Evolutionary conservation across 805 yeast genomes (phyloP), one percentile per base, ranked within the genome.

Genomic region (Kurtzmaniella fragi): DNA sequence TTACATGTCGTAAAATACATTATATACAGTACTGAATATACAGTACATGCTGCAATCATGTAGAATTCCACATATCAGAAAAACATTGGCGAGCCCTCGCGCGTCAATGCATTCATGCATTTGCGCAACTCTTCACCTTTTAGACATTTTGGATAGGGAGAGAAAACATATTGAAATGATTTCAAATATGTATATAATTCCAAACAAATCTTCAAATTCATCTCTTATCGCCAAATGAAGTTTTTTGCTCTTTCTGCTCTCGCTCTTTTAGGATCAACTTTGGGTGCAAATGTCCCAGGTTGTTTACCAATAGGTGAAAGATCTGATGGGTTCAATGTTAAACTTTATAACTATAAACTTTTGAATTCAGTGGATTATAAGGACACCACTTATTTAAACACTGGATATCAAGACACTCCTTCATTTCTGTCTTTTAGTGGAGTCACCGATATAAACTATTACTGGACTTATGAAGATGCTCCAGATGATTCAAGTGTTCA

Each of bases 261-360:
- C 5, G 25, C 34, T 5, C 13, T 16, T 10, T 20, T 25, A 11
- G 12, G 12, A 16, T 32, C 20, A 16, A 25, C 17, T 12, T 8
- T 9, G 14, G 26, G 17, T 20, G 36, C 36, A 20, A 33, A 33
- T 14, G 16, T 33, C 13, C 36, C 36, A 26, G 37, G 37, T 14
- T 34, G 37, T 27, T 26, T 34, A 10, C 37, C 37, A 27, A 15
- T 4, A 11, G 37, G 37, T 12, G 10, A 27, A 26, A 27, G 11
- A 9, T n/a, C 31, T n/a, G 16, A 30, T 7, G 37, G 37, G 6
- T 34, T 34, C 17, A 6, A 13, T 13, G 37, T 23, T 3, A 34
- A 34, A 9, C 16, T 34, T 17, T 34, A 34, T 13, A 31, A 31
- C 5, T 34, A 34, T 23, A 12, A n/a, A 5, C 11, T 34, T 20